Evolutionary conservation across 2,329 filamentous ascomycete species (phyloP).

Genomic region (Cladobotryum protrusum): DNA sequence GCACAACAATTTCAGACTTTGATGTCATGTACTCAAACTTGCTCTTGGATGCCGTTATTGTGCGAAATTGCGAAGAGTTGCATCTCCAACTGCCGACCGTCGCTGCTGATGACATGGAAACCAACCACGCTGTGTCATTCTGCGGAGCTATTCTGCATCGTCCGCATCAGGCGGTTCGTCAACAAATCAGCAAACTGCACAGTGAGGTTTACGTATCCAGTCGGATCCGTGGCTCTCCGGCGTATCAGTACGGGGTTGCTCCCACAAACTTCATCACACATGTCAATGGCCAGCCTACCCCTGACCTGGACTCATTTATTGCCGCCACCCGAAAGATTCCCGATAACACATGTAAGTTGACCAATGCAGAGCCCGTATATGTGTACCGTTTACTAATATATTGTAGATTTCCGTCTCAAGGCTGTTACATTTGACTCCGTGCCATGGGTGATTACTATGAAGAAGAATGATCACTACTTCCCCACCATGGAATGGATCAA

Average conservation of each 20-base stretch:
- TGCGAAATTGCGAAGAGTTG: constrained; percentile 78
- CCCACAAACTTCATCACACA: constrained; percentile 97
- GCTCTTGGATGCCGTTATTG: constrained; percentile 73
- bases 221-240: constrained; percentile 72
- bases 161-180: constrained; percentile 90
- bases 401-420: constrained; percentile 82
- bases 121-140: constrained; percentile 84
- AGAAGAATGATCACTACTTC: constrained; percentile 98
- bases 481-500: constrained; percentile 66
- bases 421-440: constrained; percentile 99
- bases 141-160: constrained; percentile 90
- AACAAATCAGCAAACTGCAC: constrained; percentile 95
- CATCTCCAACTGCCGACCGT: constrained; percentile 75
- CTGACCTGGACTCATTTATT: constrained; percentile 75
- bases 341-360: constrained; percentile 76
- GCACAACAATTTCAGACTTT: constrained; percentile 86
- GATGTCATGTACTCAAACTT: constrained; percentile 95
- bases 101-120: constrained; percentile 84
- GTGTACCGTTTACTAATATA: constrained; percentile 12
- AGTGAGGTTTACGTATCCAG: constrained; percentile 95
- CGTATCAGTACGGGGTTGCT: constrained; percentile 85
- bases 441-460: constrained; percentile 99
- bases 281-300: constrained; percentile 83
- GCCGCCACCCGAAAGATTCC: constrained; percentile 78
- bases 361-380: background rate